These are phyloP conservation scores for Polyporus arcularius DNA, from an alignment of 768 basidiomycete genomes.

Conservation along the genomic window DNA sequence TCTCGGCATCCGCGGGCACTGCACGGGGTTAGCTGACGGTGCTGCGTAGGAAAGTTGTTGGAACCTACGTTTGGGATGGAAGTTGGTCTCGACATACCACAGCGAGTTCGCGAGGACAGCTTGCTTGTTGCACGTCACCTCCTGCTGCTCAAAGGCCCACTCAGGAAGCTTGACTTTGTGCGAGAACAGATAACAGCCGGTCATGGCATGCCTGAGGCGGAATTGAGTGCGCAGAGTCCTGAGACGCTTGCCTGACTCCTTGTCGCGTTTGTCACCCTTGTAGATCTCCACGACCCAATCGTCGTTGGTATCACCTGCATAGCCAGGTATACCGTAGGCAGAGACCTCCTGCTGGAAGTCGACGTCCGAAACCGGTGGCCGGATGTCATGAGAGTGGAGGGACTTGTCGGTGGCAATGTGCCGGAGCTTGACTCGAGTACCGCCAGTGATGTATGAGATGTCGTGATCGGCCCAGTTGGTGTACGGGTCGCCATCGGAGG, in stretches of 20 bases:
- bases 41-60: not conserved
- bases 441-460: conserved; percentile 63
- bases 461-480: conserved; percentile 53
- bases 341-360: conserved; percentile 99
- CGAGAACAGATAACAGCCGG: conserved; percentile 95
- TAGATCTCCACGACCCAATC: conserved; percentile 92
- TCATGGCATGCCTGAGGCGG: conserved; percentile 78
- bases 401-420: conserved; percentile 82
- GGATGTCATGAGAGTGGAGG: conserved; percentile 93
- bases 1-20: conserved; percentile 74
- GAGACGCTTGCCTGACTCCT: conserved; percentile 67
- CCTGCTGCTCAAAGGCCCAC: conserved; percentile 98
- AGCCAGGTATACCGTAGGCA: conserved; percentile 86
- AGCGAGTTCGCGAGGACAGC: conserved; percentile 86
- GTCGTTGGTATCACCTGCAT: conserved; percentile 88
- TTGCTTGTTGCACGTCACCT: conserved; percentile 99
- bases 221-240: conserved; percentile 83
- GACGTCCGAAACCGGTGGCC: conserved; percentile 94
- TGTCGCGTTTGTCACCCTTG: conserved; percentile 61
- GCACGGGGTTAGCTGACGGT: not conserved
- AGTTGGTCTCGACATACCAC: conserved; percentile 91
- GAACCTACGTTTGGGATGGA: conserved; percentile 68
- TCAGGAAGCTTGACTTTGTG: conserved; percentile 98
- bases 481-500: conserved; percentile 42
- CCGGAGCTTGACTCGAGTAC: conserved; percentile 74